Evolutionary conservation across 495 filamentous ascomycete species (phyloP).

Genomic region (Neurospora terricola): DNA sequence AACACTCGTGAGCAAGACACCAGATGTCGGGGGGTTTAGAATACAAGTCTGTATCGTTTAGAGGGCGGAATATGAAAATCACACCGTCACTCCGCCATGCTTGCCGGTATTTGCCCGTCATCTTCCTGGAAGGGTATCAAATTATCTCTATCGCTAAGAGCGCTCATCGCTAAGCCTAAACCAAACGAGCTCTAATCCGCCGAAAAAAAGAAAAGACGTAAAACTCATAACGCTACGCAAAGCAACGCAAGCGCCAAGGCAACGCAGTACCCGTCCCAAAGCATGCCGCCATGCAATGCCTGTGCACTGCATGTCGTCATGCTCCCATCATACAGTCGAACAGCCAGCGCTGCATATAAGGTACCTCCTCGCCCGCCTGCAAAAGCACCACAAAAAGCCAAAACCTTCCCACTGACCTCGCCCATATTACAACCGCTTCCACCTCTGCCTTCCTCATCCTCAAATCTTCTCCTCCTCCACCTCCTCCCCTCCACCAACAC

Average conservation of each 20-base stretch:
- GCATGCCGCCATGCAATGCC: not conserved
- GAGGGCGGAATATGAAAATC: no score
- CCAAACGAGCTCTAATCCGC: not conserved
- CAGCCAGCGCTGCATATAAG: not conserved
- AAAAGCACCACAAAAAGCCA: not conserved
- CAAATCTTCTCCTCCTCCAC: slow-evolving; percentile 27
- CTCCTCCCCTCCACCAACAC: slow-evolving; percentile 30
- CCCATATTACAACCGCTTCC: no score
- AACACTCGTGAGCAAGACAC: not conserved
- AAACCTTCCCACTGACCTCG: not conserved
- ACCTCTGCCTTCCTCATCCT: not conserved
- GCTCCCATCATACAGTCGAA: not conserved
- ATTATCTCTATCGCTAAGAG: not conserved
- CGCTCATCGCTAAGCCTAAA: not conserved
- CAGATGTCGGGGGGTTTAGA: no score
- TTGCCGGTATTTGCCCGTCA: not conserved
- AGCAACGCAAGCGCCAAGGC: not conserved
- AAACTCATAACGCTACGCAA: not conserved
- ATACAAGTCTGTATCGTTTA: no score
- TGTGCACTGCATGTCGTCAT: not conserved
- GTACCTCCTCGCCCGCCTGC: not conserved
- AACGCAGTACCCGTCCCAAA: not conserved
- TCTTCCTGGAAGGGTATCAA: not conserved
- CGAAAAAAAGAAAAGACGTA: not conserved
- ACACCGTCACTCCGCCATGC: no score